Conservation (phyloP, 2,329 filamentous ascomycete species). For the Aureobasidium sp. region DNA sequence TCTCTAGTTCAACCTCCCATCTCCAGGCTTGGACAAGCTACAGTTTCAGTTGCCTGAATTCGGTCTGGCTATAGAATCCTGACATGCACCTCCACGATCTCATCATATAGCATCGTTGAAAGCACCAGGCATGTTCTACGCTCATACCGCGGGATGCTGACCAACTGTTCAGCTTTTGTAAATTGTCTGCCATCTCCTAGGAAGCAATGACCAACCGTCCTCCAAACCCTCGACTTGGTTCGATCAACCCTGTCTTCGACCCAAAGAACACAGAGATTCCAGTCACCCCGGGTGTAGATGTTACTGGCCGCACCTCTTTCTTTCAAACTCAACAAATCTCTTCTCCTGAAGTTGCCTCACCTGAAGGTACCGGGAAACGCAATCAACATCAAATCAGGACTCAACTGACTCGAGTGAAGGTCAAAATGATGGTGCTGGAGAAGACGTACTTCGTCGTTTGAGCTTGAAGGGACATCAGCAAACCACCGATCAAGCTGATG, state of each 20-base stretch:
- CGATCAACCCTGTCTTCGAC: slow-evolving; percentile 35
- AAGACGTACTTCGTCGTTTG: slow-evolving; percentile 48
- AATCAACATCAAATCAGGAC: slow-evolving; percentile 23
- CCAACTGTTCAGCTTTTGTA: background rate
- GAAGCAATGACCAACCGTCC: slow-evolving; percentile 5
- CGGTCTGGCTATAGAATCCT: background rate
- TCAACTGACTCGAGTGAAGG: background rate
- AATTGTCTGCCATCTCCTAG: background rate
- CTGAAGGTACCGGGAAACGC: slow-evolving; percentile 21
- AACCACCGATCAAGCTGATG: slow-evolving; percentile 37
- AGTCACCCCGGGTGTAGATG: slow-evolving; percentile 37
- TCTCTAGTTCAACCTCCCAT: background rate
- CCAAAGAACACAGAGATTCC: slow-evolving; percentile 33
- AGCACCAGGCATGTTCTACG: background rate
- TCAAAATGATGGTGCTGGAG: slow-evolving; percentile 24
- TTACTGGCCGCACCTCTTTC: slow-evolving; percentile 32
- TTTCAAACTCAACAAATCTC: slow-evolving; percentile 20
- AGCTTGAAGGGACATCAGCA: slow-evolving; percentile 38
- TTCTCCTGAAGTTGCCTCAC: slow-evolving; percentile 16
- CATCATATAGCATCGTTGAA: background rate
- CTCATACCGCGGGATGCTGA: background rate
- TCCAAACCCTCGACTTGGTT: slow-evolving; percentile 12
- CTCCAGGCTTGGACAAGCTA: background rate
- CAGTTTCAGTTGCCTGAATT: background rate
- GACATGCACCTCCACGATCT: background rate